Base-by-base conservation (phyloP, 306 rosid genomes). In the Cicer judaicum region DNA sequence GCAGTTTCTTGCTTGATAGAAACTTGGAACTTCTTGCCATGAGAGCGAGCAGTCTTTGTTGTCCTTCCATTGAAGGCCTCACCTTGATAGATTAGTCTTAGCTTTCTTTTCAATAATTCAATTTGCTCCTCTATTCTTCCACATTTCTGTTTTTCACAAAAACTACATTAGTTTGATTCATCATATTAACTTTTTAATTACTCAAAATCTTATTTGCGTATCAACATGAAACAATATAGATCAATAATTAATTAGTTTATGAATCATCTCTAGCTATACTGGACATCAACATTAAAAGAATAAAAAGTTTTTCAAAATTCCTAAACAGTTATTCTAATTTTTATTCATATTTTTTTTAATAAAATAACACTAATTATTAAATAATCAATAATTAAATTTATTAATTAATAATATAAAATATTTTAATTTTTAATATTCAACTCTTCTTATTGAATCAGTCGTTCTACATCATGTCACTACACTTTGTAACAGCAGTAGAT, bases 21-120 rank as follows among this genome's bases (percentile, higher is more conserved):
- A 83, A 94, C 97, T 75, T 90, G 96, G 61, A 91, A 91, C 74
- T 94, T 94, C 84, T 80, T 89, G 70, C 98, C 96, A 60, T 87
- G 97, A 80, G 98, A 94, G 19, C 97, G 94, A 21, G 96, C 97
- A 2, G 93, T 94, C 79, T 85, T 91, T 13, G 96, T 91, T n/a
- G 86, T 80, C 82, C 83, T 94, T 40, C 98, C 97, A 73, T 90
- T 87, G 34, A 94, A 94, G 49, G 97, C 96, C 57, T 84, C 93
- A 2, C 98, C 98, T 71, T 91, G 85, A 70, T 86, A 79, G 10
- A 94, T 94, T 86, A 85, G 70, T 63, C 87, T 76, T 19, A 94
- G 85, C 86, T 91, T 94, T 83, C 82, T 82, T 76, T 88, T 93
- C 7, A 93, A 63, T 85, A 93, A 61, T 34, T 91, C 96, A 64